Evolutionary conservation across 495 filamentous ascomycete species (phyloP).

Genomic region (Parachaetomium inaequale): DNA sequence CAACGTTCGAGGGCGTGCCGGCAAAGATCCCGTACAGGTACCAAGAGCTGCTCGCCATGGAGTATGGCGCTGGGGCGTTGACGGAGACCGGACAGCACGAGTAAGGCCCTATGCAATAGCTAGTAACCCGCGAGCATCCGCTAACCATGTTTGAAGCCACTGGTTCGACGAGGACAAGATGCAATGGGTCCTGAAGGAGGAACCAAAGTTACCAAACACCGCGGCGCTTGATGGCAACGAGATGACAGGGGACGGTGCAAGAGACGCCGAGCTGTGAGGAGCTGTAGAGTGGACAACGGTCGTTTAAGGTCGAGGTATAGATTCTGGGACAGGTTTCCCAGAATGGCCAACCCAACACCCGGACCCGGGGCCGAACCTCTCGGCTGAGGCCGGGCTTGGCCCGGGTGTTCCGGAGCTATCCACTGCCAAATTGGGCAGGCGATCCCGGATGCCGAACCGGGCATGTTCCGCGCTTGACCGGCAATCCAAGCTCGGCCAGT

Average conservation of each 20-base stretch:
- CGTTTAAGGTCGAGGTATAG: too few species aligned
- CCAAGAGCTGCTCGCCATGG: constrained; percentile 54
- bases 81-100: constrained; percentile 48
- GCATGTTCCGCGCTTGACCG: too few species aligned
- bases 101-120: constrained; percentile 38
- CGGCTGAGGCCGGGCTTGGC: neutral
- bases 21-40: constrained; percentile 63
- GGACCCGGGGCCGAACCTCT: neutral
- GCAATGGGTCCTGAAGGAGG: constrained; percentile 37
- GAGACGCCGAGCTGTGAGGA: too few species aligned
- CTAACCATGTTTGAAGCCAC: constrained; percentile 29
- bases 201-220: too few species aligned
- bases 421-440: neutral
- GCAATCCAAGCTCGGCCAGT: too few species aligned
- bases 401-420: neutral
- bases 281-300: too few species aligned
- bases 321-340: too few species aligned
- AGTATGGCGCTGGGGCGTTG: constrained; percentile 56
- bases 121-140: neutral
- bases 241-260: too few species aligned
- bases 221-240: too few species aligned
- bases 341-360: too few species aligned
- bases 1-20: constrained; percentile 54
- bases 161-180: constrained; percentile 36
- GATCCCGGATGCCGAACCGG: neutral